phyloP scores from a whole-genome alignment of 1,139 yeast genomes.

The Pichia sp. region DNA sequence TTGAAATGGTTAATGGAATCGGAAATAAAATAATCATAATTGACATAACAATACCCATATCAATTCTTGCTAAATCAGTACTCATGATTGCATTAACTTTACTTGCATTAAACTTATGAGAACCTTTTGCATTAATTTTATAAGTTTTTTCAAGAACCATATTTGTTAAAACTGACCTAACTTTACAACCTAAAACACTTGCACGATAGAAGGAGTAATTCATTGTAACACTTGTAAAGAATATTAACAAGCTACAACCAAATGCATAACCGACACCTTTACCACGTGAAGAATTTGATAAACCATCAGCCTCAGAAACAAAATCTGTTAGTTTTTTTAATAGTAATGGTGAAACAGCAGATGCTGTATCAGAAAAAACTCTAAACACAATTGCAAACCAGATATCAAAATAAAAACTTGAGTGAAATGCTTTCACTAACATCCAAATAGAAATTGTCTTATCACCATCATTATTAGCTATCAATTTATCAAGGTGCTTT shows the following conservation, averaged over 20 bases:
- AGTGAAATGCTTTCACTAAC: conserved; percentile 15
- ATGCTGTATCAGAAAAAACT: conserved; percentile 32
- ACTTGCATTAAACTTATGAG: conserved; percentile 57
- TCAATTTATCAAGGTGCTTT: conserved; percentile 9
- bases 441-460: conserved; percentile 12
- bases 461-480: conserved; percentile 5
- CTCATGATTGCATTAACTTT: conserved; percentile 67
- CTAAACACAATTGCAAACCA: conserved; percentile 29
- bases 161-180: conserved; percentile 56
- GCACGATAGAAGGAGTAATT: conserved; percentile 59
- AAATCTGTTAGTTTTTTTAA: conserved; percentile 45
- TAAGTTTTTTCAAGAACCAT: conserved; percentile 63
- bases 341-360: conserved; percentile 37
- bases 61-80: conserved; percentile 72
- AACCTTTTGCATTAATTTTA: conserved; percentile 50
- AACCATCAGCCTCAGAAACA: conserved; percentile 33
- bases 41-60: conserved; percentile 58
- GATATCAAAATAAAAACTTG: conserved; percentile 29
- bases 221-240: conserved; percentile 42
- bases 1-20: conserved; percentile 46
- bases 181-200: conserved; percentile 59
- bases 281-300: conserved; percentile 30
- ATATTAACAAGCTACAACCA: conserved; percentile 43
- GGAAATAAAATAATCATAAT: conserved; percentile 40
- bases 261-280: conserved; percentile 56